phyloP scores from a whole-genome alignment of 129 eudicot genomes.

The sunflower (Helianthus annuus) region DNA sequence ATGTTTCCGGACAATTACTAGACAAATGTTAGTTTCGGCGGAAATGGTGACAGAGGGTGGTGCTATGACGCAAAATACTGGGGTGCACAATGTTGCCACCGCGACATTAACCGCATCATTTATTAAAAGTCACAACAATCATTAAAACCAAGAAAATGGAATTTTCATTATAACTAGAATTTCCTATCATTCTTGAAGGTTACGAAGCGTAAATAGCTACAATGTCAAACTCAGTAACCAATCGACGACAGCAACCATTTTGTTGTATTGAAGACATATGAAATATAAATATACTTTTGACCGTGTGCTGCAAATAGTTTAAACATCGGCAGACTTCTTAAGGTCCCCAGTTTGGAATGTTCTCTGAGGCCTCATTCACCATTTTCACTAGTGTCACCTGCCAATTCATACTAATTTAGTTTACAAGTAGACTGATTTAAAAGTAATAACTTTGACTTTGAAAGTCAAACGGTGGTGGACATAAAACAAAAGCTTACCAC shows the following conservation, averaged over 20 bases:
- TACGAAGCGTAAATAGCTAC: not conserved
- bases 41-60: slow-evolving; percentile 15
- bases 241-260: not conserved
- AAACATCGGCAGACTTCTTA: slow-evolving; percentile 21
- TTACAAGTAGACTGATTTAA: not conserved
- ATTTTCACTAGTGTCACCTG: slow-evolving; percentile 97
- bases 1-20: no score
- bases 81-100: slow-evolving; percentile 33
- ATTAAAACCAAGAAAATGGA: not conserved
- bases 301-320: slow-evolving; percentile 7
- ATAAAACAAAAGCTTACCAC: slow-evolving; percentile 64
- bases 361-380: slow-evolving; percentile 94
- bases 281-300: slow-evolving; percentile 27
- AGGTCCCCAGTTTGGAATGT: slow-evolving; percentile 86
- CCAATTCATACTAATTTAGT: slow-evolving; percentile 15
- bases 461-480: not conserved
- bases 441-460: slow-evolving; percentile 9
- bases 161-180: slow-evolving; percentile 13
- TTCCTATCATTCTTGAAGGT: not conserved
- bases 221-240: slow-evolving; percentile 14
- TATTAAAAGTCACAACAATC: not conserved
- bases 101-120: not conserved
- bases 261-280: slow-evolving; percentile 17
- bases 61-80: slow-evolving; percentile 34
- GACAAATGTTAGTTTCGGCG: not conserved